These are phyloP conservation scores for Evernia prunastri DNA, from an alignment of 495 filamentous ascomycete genomes.

Conservation along the genomic window DNA sequence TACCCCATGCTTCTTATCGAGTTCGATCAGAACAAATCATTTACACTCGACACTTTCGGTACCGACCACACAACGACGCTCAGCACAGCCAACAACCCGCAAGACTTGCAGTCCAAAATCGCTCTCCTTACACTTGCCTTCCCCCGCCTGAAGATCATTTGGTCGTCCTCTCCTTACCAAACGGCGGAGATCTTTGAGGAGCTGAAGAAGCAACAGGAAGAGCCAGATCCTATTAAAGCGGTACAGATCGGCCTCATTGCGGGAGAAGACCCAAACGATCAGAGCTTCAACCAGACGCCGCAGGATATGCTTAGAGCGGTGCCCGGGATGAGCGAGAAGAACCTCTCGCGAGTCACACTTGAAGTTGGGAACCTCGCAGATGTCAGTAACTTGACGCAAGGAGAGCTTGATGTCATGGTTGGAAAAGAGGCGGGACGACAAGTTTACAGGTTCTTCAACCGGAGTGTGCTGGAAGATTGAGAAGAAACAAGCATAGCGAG, in stretches of 20 bases:
- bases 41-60: constrained; percentile 90
- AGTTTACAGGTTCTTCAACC: constrained; percentile 77
- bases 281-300: constrained; percentile 57
- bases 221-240: constrained; percentile 86
- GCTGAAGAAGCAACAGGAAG: constrained; percentile 77
- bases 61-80: constrained; percentile 61
- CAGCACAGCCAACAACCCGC: constrained; percentile 47
- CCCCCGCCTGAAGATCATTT: constrained; percentile 81
- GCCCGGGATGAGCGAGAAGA: constrained; percentile 78
- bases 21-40: constrained; percentile 95
- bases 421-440: constrained; percentile 74
- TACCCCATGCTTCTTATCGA: constrained; percentile 89
- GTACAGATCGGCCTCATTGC: constrained; percentile 66
- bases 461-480: constrained; percentile 60
- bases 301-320: constrained; percentile 85
- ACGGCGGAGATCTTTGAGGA: constrained; percentile 95
- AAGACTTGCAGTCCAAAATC: constrained; percentile 84
- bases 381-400: constrained; percentile 77
- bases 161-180: constrained; percentile 89
- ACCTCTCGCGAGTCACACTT: constrained; percentile 59
- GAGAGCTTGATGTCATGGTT: constrained; percentile 63
- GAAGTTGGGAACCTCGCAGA: constrained; percentile 72
- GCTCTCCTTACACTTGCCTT: constrained; percentile 92
- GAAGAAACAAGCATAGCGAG: not conserved
- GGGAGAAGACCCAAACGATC: constrained; percentile 50